Conservation (phyloP, 1,284 basidiomycete species). For the Leccinum variabile region DNA sequence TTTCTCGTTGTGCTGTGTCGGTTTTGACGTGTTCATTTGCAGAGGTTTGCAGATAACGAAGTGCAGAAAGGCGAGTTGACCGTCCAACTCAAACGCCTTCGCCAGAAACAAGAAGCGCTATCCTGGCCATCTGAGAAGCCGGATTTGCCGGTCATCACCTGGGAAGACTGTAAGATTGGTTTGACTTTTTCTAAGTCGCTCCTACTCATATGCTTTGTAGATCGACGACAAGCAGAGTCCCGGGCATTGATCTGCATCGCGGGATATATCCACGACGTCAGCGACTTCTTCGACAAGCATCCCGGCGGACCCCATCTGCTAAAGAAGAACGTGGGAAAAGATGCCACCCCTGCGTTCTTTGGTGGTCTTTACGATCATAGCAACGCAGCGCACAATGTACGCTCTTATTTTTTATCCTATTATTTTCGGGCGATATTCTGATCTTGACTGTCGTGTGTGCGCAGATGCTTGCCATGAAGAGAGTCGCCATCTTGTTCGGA, state of each 20-base stretch:
- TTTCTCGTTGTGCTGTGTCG: neutral
- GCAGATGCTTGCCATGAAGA: conserved; percentile 78
- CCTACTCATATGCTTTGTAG: conserved; percentile 34
- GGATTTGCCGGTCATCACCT: conserved; percentile 78
- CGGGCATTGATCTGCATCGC: conserved; percentile 77
- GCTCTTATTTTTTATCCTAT: conserved; percentile 23
- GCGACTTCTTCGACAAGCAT: conserved; percentile 80
- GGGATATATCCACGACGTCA: conserved; percentile 84
- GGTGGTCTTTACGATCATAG: conserved; percentile 90
- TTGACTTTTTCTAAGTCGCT: neutral
- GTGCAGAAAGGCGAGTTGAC: conserved; percentile 86
- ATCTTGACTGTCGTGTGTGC: conserved; percentile 17
- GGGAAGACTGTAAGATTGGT: conserved; percentile 68
- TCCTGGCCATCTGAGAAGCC: conserved; percentile 72
- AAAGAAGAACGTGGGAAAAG: conserved; percentile 70
- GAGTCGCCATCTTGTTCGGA: conserved; percentile 80
- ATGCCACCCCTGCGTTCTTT: conserved; percentile 85
- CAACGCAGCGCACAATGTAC: conserved; percentile 83
- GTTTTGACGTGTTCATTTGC: neutral
- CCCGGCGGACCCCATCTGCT: conserved; percentile 72
- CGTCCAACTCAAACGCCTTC: conserved; percentile 83
- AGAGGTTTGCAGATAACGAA: conserved; percentile 86
- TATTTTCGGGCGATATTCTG: neutral
- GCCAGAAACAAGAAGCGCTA: conserved; percentile 65
- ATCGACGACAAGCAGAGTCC: conserved; percentile 72